phyloP scores from a whole-genome alignment of 139 green algal genomes.

The Ettlia oleoabundans region DNA sequence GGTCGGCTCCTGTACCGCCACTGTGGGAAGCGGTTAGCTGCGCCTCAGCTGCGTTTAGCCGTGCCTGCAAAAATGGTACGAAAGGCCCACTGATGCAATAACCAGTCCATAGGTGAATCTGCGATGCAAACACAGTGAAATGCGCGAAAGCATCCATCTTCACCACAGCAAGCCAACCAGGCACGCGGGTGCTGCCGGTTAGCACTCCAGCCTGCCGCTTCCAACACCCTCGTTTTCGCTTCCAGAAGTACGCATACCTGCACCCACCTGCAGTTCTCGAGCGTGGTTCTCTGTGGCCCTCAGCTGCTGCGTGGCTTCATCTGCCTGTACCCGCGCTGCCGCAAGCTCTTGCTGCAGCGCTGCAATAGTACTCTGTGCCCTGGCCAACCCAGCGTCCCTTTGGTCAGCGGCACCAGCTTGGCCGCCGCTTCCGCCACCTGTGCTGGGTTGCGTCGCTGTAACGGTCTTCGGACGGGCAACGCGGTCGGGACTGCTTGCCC shows the following conservation, averaged over 20 bases:
- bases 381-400: not conserved
- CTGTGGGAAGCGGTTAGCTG: not conserved
- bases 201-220: too few relatives aligned
- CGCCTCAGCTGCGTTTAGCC: not conserved
- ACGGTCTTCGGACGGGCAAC: not conserved
- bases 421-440: too few relatives aligned
- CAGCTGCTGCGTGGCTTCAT: constrained; percentile 12
- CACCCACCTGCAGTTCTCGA: constrained; percentile 3
- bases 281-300: not conserved
- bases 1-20: not conserved
- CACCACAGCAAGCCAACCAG: too few relatives aligned
- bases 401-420: not conserved
- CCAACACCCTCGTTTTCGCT: not conserved
- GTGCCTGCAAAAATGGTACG: too few relatives aligned
- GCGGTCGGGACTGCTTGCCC: constrained; percentile 27
- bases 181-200: too few relatives aligned
- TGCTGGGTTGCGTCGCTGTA: too few relatives aligned
- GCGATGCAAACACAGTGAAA: not conserved
- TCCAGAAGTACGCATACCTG: not conserved
- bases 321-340: constrained; percentile 24
- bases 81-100: not conserved
- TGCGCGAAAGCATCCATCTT: too few relatives aligned
- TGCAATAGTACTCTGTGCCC: not conserved
- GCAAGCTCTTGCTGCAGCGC: constrained; percentile 36
- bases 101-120: too few relatives aligned